phyloP scores from a whole-genome alignment of 148 eudicot genomes.

The Diospyros lotus region DNA sequence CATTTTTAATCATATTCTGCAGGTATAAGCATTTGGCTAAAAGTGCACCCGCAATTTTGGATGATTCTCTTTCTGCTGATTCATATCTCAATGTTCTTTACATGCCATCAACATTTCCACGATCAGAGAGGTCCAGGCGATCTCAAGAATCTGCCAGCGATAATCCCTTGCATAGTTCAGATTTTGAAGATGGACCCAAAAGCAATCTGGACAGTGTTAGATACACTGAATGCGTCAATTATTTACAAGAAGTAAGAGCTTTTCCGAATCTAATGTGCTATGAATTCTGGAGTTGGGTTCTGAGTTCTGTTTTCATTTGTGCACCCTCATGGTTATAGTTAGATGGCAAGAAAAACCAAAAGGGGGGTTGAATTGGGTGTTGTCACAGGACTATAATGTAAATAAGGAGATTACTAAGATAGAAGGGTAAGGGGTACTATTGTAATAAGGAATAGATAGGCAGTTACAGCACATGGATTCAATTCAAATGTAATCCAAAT shows the following conservation, averaged over 20 bases:
- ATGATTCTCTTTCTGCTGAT: slow-evolving; percentile 98
- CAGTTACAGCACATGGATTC: too few species aligned
- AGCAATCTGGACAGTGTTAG: slow-evolving; percentile 85
- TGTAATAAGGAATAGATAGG: too few species aligned
- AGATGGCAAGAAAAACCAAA: too few species aligned
- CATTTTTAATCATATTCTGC: slow-evolving; percentile 15
- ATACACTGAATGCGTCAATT: slow-evolving; percentile 86
- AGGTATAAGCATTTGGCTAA: slow-evolving; percentile 97
- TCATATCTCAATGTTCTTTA: slow-evolving; percentile 93
- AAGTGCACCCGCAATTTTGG: slow-evolving; percentile 95
- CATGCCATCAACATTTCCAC: slow-evolving; percentile 97
- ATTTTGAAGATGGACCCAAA: slow-evolving; percentile 81
- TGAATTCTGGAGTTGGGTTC: background rate
- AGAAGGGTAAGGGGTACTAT: too few species aligned
- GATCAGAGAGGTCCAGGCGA: slow-evolving; percentile 82
- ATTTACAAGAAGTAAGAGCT: slow-evolving; percentile 78
- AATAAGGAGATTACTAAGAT: too few species aligned
- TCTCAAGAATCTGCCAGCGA: slow-evolving; percentile 55
- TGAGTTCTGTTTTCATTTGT: background rate
- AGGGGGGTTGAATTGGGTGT: too few species aligned
- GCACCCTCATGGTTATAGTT: background rate
- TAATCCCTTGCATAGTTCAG: slow-evolving; percentile 38
- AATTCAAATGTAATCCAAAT: too few species aligned
- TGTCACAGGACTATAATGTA: too few species aligned
- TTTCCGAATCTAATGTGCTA: slow-evolving; percentile 1